phyloP scores from a whole-genome alignment of 306 rosid genomes.

The Carpinus fangiana region DNA sequence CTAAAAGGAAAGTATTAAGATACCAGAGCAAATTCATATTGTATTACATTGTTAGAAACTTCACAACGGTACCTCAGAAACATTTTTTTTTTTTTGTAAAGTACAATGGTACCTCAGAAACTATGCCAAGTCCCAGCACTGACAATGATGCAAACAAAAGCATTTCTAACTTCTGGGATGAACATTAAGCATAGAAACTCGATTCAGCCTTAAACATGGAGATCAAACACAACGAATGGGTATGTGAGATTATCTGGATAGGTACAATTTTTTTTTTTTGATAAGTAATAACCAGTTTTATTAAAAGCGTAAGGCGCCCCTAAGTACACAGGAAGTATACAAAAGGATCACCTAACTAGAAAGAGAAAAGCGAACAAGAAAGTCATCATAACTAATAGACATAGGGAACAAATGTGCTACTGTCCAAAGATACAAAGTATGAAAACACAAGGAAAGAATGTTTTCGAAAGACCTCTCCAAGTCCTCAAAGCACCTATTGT shows the following conservation, averaged over 20 bases:
- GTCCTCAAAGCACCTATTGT: no score
- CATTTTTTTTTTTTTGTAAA: no score
- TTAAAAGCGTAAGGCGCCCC: no score
- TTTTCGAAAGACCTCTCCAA: no score
- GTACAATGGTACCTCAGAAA: background rate
- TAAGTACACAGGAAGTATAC: no score
- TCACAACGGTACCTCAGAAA: background rate
- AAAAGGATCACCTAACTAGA: no score
- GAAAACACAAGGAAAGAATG: no score
- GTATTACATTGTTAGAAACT: background rate
- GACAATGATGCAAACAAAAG: background rate
- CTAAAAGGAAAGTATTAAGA: background rate
- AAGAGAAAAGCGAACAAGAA: no score
- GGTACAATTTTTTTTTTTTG: background rate
- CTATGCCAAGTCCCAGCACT: background rate
- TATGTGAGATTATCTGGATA: background rate
- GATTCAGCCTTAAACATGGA: background rate
- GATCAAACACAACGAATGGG: background rate
- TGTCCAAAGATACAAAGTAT: no score
- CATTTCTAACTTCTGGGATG: background rate
- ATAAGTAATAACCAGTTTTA: no score
- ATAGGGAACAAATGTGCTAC: no score
- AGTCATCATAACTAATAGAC: no score
- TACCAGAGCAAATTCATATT: background rate
- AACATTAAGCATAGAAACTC: slow-evolving; percentile 1